Conservation (phyloP, 768 basidiomycete genomes). For the Macrolepiota albuminosa region DNA sequence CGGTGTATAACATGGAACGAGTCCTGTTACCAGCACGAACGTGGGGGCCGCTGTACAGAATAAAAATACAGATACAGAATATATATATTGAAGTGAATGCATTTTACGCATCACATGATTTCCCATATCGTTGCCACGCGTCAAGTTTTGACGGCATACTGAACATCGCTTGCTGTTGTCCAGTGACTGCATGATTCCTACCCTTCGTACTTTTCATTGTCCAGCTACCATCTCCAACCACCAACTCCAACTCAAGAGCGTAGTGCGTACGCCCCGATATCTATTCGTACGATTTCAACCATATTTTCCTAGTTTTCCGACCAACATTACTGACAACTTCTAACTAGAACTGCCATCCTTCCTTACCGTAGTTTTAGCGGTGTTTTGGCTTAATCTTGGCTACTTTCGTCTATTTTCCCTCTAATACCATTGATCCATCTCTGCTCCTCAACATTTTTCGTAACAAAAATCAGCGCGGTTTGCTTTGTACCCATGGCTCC, state of each 20-base stretch:
- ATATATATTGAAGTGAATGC: neutral
- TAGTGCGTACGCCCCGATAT: conserved; percentile 11
- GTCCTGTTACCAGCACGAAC: neutral
- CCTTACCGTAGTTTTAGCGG: neutral
- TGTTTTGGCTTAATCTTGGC: conserved; percentile 1
- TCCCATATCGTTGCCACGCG: conserved; percentile 10
- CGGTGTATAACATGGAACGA: conserved; percentile 33
- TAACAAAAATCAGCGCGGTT: neutral
- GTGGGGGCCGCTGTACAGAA: neutral
- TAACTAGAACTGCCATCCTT: neutral
- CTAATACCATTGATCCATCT: conserved; percentile 3
- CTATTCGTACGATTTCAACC: neutral
- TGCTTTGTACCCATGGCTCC: conserved; percentile 17
- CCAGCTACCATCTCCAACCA: conserved; percentile 1
- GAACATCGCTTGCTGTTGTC: conserved; percentile 10
- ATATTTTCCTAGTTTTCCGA: neutral
- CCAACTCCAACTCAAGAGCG: conserved; percentile 9
- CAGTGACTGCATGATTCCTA: conserved; percentile 10
- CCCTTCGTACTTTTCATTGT: conserved; percentile 4
- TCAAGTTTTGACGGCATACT: conserved; percentile 12
- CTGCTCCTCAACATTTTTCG: neutral
- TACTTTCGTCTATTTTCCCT: neutral
- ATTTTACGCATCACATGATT: conserved; percentile 8
- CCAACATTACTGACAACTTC: neutral
- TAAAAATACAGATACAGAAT: neutral